Base-by-base conservation (phyloP, 73 alveolate genomes). In the Symbiodinium pilosum region DNA sequence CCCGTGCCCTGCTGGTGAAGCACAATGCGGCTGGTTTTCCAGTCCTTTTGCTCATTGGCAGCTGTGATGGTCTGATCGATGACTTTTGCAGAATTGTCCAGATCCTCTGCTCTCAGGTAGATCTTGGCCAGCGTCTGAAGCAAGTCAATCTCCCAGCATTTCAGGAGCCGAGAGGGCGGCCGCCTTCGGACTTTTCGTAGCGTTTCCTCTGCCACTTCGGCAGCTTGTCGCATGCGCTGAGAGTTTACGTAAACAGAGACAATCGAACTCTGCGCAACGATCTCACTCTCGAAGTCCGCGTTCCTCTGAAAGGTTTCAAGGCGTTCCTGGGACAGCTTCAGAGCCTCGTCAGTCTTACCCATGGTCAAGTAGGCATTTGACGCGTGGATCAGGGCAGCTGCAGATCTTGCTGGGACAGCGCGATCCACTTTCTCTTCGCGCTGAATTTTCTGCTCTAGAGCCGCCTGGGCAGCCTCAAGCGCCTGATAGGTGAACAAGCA, bases 301-400 rank as follows among this genome's bases (percentile, higher is more conserved):
- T 88, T 88, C 51, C 44, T 40, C 43, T 36, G 69, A 32, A 88
- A 88, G 68, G 51, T 81, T 85, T 87, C 94, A 9, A 87, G 94
- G 26, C 94, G 64, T 39, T 87, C 94, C 56, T 87, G 94, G 9
- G 94, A 87, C 94, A 87, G 73, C 94, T 87, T 87, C 69, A 87
- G 73, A n/a, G 94, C 94, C 56, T 87, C 81, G n/a, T 34, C 43
- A 2, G 95, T 83, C 95, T 64, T 59, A 21, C 95, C 95, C 95
- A 88, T 28, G 9, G 95, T 88, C 24, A 88, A 71, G 39, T 88
- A 88, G 16, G 95, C 95, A 40, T 88, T 88, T 83, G 95, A 88
- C 34, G 95, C 95, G 43, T 88, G 95, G 71, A 88, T 88, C 75
- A 88, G 47, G n/a, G 95, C 95, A 26, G 95, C 95, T 6, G 95